These are phyloP conservation scores for Blastobotrys petasosporus DNA, from an alignment of 1,139 yeast genomes.

Conservation along the genomic window DNA sequence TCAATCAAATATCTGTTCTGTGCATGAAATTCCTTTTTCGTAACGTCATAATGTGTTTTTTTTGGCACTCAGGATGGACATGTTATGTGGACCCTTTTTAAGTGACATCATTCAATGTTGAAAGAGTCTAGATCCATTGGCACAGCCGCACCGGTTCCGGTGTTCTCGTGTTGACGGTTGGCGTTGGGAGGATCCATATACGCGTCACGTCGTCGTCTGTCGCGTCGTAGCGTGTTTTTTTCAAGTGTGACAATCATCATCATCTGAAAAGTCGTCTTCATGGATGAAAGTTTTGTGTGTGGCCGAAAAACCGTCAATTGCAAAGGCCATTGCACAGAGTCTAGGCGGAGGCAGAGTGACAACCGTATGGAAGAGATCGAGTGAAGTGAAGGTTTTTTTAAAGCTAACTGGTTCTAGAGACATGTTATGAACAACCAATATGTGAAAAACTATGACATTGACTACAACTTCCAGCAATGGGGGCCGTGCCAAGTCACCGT, in stretches of 20 bases:
- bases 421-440: slow-evolving; percentile 45
- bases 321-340: slow-evolving; percentile 72
- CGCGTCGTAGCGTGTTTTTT: no score
- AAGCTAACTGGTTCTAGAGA: slow-evolving; percentile 14
- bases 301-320: slow-evolving; percentile 95
- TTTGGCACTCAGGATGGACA: no score
- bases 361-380: slow-evolving; percentile 12
- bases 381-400: neutral
- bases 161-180: no score
- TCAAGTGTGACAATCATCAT: neutral
- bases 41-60: no score
- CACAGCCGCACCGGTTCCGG: no score
- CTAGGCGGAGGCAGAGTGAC: slow-evolving; percentile 64
- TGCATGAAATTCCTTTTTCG: no score
- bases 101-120: no score
- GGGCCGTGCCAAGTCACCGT: slow-evolving; percentile 78
- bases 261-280: neutral
- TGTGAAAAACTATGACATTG: slow-evolving; percentile 76
- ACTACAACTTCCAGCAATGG: slow-evolving; percentile 52
- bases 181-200: neutral
- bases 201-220: slow-evolving; percentile 1
- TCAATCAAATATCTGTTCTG: no score
- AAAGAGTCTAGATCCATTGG: no score
- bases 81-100: no score
- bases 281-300: slow-evolving; percentile 78